Evolutionary conservation across 805 yeast genomes (phyloP), one percentile per base, ranked within the genome.

Genomic region (Millerozyma acaciae): DNA sequence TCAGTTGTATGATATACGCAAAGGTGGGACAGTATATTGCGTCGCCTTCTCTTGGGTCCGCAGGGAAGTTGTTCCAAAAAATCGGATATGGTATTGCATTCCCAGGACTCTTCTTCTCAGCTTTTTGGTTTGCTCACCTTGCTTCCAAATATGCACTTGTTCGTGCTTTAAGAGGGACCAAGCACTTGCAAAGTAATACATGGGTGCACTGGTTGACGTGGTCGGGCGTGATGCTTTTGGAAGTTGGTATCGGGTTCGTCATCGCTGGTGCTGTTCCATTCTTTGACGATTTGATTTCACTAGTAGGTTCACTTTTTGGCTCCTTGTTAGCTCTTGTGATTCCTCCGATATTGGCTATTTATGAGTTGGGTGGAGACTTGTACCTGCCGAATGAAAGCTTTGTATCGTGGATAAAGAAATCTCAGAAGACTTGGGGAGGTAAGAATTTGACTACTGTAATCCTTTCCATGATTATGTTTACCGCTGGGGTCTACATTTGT

Each of bases 31-130:
- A 32, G 29, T 38, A 38, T 29, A 29, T 38, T 15, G 28, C 42
- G 4, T 38, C 42, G 9, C 42, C 42, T 12, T 35, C 42, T 18
- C 42, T 38, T 32, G 42, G 42, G 9, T 38, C 42, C 5, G 42
- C 42, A 24, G 42, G 42, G 21, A 29, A 30, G 5, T 26, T 35
- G 27, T 17, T 38, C 18, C 28, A 38, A 15, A 38, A 38, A 28
- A 32, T 38, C 21, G 15, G 30, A 5, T 38, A 35, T 26, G 42
- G 42, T 4, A 21, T 38, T 28, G 33, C 39, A 16, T 24, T 38
- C 22, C 42, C 42, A n/a, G 42, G 29, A 4, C 39, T 38, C 20
- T 21, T 38, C 25, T 38, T 38, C 24, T 26, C 39, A 5, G 32
- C 39, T 30, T 38, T 38, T 28, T 35, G 35, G 28, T 39, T 35